phyloP scores from a whole-genome alignment of 1,284 basidiomycete genomes.

The Marasmius sp. region DNA sequence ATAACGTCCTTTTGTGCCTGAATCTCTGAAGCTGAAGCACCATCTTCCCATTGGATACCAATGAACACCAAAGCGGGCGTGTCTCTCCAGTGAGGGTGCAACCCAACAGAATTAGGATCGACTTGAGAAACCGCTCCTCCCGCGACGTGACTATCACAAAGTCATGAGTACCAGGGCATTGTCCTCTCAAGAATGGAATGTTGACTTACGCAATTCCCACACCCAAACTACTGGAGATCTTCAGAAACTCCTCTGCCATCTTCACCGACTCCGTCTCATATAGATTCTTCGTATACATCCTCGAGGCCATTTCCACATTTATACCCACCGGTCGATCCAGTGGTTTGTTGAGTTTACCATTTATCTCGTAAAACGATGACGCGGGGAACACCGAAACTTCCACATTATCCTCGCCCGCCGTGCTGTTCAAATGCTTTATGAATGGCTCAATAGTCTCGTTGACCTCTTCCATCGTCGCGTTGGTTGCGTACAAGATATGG shows the following conservation, averaged over 20 bases:
- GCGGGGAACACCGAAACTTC: background rate
- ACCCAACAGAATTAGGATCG: conserved; percentile 33
- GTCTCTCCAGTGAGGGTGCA: conserved; percentile 43
- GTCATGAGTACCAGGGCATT: background rate
- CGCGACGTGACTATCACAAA: conserved; percentile 28
- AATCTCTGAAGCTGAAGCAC: conserved; percentile 25
- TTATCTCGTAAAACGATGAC: background rate
- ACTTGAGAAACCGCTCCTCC: conserved; percentile 37
- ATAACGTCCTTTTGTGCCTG: conserved; percentile 11
- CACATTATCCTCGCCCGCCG: conserved; percentile 15
- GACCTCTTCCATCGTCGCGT: conserved; percentile 29
- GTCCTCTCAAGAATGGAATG: conserved; percentile 6
- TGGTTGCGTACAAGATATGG: conserved; percentile 28
- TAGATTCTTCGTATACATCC: background rate
- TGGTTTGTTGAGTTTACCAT: background rate
- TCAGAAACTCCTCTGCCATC: background rate
- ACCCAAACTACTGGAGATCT: conserved; percentile 18
- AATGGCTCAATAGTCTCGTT: conserved; percentile 30
- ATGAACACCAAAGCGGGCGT: conserved; percentile 29
- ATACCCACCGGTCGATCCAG: background rate
- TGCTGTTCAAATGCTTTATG: conserved; percentile 22
- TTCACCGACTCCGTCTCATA: background rate
- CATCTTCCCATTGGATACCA: conserved; percentile 32
- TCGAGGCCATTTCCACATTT: background rate
- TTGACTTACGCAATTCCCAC: background rate